phyloP scores from a whole-genome alignment of 352 stramenopile genomes.

The Peronospora destructor region DNA sequence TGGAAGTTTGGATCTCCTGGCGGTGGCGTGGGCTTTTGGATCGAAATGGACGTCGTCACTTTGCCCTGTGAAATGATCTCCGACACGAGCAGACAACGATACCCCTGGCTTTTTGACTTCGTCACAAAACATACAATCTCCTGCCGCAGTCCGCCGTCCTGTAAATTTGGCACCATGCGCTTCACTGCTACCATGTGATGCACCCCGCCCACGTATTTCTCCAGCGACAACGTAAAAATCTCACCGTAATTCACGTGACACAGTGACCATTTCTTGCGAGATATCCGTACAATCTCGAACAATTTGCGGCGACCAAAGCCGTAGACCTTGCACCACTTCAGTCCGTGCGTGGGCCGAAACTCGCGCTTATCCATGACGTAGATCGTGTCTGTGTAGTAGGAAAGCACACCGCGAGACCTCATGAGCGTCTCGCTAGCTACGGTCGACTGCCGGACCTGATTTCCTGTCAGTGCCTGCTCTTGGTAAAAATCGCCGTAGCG shows the following conservation, averaged over 20 bases:
- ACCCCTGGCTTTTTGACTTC: conserved; percentile 60
- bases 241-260: conserved; percentile 49
- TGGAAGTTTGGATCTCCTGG: conserved; percentile 50
- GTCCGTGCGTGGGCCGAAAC: conserved; percentile 51
- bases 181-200: conserved; percentile 76
- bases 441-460: conserved; percentile 44
- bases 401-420: conserved; percentile 55
- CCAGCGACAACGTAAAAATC: conserved; percentile 57
- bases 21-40: conserved; percentile 49
- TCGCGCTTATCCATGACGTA: conserved; percentile 77
- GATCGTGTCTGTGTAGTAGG: conserved; percentile 80
- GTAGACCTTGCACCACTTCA: conserved; percentile 69
- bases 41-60: conserved; percentile 64
- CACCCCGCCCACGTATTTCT: conserved; percentile 63
- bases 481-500: conserved; percentile 65
- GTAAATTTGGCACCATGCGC: conserved; percentile 45
- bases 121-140: conserved; percentile 80
- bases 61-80: conserved; percentile 78
- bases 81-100: conserved; percentile 71
- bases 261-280: conserved; percentile 67
- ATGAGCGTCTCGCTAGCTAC: conserved; percentile 76
- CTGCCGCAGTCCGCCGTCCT: conserved; percentile 47
- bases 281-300: conserved; percentile 70
- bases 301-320: conserved; percentile 69
- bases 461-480: conserved; percentile 34